Percentiles rank a stretch among this genome's conserved stretches.
These are phyloP conservation scores for Chalciporus piperatus DNA, from an alignment of 768 basidiomycete species.

Conservation along the genomic window DNA sequence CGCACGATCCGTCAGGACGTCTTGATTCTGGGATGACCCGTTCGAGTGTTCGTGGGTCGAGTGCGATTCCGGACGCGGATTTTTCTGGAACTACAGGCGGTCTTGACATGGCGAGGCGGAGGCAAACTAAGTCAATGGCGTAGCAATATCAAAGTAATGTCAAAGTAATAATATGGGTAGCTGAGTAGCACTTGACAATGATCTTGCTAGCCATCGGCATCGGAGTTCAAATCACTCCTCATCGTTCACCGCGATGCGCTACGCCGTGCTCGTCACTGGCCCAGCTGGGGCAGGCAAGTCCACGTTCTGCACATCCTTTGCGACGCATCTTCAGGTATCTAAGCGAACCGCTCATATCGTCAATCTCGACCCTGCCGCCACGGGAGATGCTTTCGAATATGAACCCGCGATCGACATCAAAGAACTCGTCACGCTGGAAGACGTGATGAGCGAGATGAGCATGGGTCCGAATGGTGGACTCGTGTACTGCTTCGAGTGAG, in stretches of 20 bases:
- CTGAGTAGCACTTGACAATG: no score
- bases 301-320: constrained; percentile 83
- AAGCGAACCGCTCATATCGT: constrained; percentile 88
- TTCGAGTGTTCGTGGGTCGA: constrained; percentile 84
- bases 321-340: constrained; percentile 83
- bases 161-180: no score
- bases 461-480: constrained; percentile 97
- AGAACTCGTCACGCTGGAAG: constrained; percentile 87
- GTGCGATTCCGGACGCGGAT: constrained; percentile 71
- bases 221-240: constrained; percentile 30
- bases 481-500: constrained; percentile 99
- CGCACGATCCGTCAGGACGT: constrained; percentile 82
- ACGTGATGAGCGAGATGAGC: constrained; percentile 93
- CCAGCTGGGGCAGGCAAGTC: constrained; percentile 98
- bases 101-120: constrained; percentile 64
- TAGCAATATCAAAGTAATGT: no score
- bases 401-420: constrained; percentile 92
- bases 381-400: constrained; percentile 83
- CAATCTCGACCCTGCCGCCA: constrained; percentile 96
- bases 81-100: constrained; percentile 75
- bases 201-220: no score
- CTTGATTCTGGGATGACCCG: constrained; percentile 85
- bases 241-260: constrained; percentile 56
- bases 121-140: no score
- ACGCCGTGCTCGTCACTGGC: constrained; percentile 88